Conservation (phyloP, 148 eudicot species). For the Rhododendron henanense region DNA sequence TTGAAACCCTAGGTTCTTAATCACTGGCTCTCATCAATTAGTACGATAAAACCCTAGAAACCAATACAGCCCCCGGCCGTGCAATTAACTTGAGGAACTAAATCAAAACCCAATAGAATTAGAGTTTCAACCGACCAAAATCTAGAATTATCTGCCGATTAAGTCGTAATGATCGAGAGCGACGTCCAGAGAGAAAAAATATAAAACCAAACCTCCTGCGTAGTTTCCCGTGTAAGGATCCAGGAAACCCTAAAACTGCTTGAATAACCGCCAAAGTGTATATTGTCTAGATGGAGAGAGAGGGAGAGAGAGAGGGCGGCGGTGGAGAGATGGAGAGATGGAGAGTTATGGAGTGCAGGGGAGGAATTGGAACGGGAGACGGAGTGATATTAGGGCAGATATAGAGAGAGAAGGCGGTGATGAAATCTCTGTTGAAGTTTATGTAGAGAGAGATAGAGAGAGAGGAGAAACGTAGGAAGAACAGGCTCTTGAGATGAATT, state of each 20-base stretch:
- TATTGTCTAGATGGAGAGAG: not conserved
- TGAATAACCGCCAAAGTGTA: slow-evolving; percentile 11
- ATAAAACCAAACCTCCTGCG: slow-evolving; percentile 6
- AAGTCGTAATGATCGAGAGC: not conserved
- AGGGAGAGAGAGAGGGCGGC: not conserved
- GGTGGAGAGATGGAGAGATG: not conserved
- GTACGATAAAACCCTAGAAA: slow-evolving; percentile 3
- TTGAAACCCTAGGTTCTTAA: slow-evolving; percentile 2
- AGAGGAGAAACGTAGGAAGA: slow-evolving; percentile 10
- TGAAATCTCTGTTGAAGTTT: not conserved
- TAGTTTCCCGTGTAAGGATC: slow-evolving; percentile 6
- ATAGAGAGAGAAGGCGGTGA: not conserved
- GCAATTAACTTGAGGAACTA: not conserved
- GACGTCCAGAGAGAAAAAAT: not conserved
- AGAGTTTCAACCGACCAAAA: slow-evolving; percentile 4
- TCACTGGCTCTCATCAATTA: not conserved
- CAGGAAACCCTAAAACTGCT: slow-evolving; percentile 22
- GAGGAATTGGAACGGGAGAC: not conserved
- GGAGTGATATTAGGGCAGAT: slow-evolving; percentile 18
- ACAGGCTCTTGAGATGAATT: slow-evolving; percentile 1
- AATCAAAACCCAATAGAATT: slow-evolving; percentile 3
- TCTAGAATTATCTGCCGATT: not conserved
- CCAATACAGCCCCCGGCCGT: not conserved
- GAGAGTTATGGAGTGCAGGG: slow-evolving; percentile 2
- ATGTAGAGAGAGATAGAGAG: too few relatives aligned